Percentiles rank a stretch among this genome's conserved stretches.
Conservation (phyloP, 2,329 filamentous ascomycete species). For the Aspergillus thermomutatus region DNA sequence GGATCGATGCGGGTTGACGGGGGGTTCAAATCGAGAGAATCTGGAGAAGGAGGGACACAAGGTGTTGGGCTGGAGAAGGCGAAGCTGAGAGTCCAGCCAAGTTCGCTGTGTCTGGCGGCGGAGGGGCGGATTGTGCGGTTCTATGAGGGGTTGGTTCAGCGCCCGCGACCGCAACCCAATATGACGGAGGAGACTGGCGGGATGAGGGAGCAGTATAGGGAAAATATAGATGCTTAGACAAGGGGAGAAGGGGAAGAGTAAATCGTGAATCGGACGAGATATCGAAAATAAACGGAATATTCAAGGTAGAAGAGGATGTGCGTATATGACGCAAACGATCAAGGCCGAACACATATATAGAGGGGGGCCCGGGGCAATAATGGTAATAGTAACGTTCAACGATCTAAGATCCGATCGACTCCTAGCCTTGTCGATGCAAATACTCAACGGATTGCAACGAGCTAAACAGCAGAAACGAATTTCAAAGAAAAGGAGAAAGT, state of each 20-base stretch:
- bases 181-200: background rate
- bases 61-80: slow-evolving; percentile 1
- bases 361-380: background rate
- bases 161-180: background rate
- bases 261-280: background rate
- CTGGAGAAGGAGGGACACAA: background rate
- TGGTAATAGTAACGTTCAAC: background rate
- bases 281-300: background rate
- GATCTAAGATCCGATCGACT: background rate
- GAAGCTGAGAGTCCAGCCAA: background rate
- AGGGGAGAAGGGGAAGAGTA: background rate
- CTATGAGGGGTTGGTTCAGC: background rate
- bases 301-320: background rate
- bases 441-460: background rate
- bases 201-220: background rate
- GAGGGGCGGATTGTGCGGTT: background rate
- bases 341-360: background rate
- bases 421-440: background rate
- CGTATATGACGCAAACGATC: slow-evolving; percentile 3
- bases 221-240: background rate
- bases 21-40: background rate
- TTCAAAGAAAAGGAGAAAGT: background rate
- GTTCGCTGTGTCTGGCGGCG: background rate
- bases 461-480: background rate
- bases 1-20: slow-evolving; percentile 10